These are phyloP conservation scores for Crithidia bombi DNA, from an alignment of 208 protist species.

Conservation along the genomic window DNA sequence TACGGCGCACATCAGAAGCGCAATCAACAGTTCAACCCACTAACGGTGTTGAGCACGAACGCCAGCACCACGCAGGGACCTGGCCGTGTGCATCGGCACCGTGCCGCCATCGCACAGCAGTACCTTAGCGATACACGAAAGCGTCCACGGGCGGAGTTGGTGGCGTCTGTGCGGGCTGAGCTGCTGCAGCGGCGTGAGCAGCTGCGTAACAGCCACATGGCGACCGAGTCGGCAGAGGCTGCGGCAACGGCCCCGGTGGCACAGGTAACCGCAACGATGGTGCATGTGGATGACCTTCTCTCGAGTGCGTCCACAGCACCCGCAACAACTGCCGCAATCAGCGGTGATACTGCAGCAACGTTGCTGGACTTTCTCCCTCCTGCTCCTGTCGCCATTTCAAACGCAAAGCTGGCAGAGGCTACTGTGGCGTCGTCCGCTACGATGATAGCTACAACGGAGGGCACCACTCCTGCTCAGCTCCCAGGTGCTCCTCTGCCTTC, in stretches of 20 bases:
- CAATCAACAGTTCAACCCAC: conserved; percentile 33
- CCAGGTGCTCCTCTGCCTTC: neutral
- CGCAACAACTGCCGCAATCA: neutral
- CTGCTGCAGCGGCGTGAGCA: conserved; percentile 32
- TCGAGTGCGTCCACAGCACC: neutral
- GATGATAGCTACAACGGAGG: neutral
- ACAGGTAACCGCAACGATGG: conserved; percentile 18
- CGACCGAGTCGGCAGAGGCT: too few relatives aligned
- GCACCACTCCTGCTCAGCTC: neutral
- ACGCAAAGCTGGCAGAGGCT: neutral
- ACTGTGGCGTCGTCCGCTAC: neutral
- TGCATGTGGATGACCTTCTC: conserved; percentile 32
- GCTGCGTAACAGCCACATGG: conserved; percentile 2
- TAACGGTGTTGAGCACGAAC: conserved; percentile 39
- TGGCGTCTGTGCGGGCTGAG: conserved; percentile 34
- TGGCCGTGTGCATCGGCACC: conserved; percentile 12
- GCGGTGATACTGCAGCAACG: neutral
- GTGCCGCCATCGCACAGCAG: neutral
- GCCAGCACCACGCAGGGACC: neutral
- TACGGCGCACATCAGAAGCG: conserved; percentile 15
- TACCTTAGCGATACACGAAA: neutral
- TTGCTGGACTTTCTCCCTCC: conserved; percentile 20
- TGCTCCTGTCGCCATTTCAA: neutral
- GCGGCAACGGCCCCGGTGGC: neutral
- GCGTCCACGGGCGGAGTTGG: conserved; percentile 20